Base-by-base conservation (phyloP, 495 filamentous ascomycete species). In the Talaromyces proteolyticus region DNA sequence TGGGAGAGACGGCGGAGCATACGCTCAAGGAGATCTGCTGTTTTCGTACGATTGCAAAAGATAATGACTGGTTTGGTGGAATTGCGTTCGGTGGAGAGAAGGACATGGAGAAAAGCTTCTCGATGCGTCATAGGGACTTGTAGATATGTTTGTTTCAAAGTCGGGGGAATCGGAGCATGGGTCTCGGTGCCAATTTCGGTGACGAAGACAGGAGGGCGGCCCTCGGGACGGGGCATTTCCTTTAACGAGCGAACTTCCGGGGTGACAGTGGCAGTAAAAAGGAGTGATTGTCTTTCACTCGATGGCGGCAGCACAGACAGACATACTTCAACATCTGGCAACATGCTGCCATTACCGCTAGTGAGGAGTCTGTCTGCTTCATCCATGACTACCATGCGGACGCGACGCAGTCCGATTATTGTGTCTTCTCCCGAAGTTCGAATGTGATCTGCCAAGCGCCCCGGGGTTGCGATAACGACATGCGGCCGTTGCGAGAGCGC, bases 221-320 rank as follows among this genome's bases (percentile, higher is more conserved):
- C 76, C 3, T 75, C 66, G 12, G 80, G 64, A n/a, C 77, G 76
- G 11, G 90, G 85, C 60, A 86, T 75, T 22, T 82, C 75, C 62
- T 95, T 89, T 37, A 97, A 66, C 4, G 87, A 85, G 34, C 85
- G 81, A 7, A 98, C 88, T 68, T 97, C 92, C n/a, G 87, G 81
- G 0, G 94, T 97, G 20, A 97, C 76, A 3, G 93, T 98, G 11
- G 93, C 93, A 2, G 93, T 98, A 72, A 97, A 98, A n/a, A 97
- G 81, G 37, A 91, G 81, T 8, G 91, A 95, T 56, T 96, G 94
- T 12, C 93, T 80, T 57, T 89, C 74, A 2, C 72, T 61, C 0
- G 76, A 67, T 0, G 89, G 80, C 1, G 93, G 92, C 1, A 97
- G 79, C 2, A 82, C 80, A 4, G 76, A 79, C 3, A 99, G 74